These are phyloP conservation scores for Phaeosphaeriaceae sp. DNA, from an alignment of 2,329 filamentous ascomycete genomes.

Conservation along the genomic window DNA sequence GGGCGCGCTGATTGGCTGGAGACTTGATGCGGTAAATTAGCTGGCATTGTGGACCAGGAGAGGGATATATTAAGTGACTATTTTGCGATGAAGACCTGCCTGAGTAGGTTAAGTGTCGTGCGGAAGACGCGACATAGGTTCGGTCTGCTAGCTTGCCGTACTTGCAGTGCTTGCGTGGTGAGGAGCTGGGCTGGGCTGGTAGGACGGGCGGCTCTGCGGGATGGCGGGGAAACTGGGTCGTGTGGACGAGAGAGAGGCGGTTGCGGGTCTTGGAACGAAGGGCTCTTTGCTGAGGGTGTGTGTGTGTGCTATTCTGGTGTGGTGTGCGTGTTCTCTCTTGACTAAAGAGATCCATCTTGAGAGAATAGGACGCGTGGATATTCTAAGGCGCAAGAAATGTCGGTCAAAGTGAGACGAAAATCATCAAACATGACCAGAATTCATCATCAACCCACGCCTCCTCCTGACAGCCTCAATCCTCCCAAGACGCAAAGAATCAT, in stretches of 20 bases:
- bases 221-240: not conserved
- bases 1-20: not conserved
- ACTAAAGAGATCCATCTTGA: not conserved
- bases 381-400: not conserved
- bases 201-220: slow-evolving; percentile 41
- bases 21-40: slow-evolving; percentile 12
- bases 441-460: not conserved
- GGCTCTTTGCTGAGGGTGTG: not conserved
- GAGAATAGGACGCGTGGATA: not conserved
- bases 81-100: not conserved
- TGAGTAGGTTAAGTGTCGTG: not conserved
- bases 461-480: not conserved
- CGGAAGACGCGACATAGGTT: slow-evolving; percentile 2
- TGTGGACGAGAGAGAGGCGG: not conserved
- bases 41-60: slow-evolving; percentile 8
- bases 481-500: not conserved
- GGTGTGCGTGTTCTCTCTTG: not conserved
- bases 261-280: not conserved
- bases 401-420: not conserved
- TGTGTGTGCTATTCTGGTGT: not conserved
- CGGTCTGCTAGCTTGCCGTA: not conserved
- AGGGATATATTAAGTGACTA: slow-evolving; percentile 20
- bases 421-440: not conserved
- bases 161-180: not conserved
- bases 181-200: slow-evolving; percentile 16